Evolutionary conservation across 495 filamentous ascomycete species (phyloP).

Genomic region (Tuber magnatum): DNA sequence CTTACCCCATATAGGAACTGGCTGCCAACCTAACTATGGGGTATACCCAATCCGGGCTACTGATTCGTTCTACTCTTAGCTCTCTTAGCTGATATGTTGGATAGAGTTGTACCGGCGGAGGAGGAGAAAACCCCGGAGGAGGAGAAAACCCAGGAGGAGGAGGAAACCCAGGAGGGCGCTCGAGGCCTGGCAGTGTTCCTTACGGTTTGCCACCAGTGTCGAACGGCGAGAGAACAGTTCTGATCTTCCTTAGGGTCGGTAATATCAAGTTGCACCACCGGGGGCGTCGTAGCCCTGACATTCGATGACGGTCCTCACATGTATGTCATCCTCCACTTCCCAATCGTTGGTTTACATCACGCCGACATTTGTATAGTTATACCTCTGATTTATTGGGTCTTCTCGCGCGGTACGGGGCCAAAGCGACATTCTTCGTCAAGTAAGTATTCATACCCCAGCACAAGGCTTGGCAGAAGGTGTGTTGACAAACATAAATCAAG

Average conservation of each 20-base stretch:
- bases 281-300: slow-evolving; percentile 53
- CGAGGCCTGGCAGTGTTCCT: slow-evolving; percentile 32
- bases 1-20: slow-evolving; percentile 26
- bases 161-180: slow-evolving; percentile 11
- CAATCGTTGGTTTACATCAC: not conserved
- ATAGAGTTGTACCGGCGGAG: slow-evolving; percentile 10
- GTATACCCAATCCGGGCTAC: slow-evolving; percentile 6
- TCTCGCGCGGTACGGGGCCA: slow-evolving; percentile 54
- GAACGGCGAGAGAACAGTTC: not conserved
- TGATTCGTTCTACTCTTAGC: not conserved
- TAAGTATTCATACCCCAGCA: slow-evolving; percentile 9
- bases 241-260: slow-evolving; percentile 35
- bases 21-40: slow-evolving; percentile 37
- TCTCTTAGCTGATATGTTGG: not conserved
- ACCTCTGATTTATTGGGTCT: slow-evolving; percentile 61
- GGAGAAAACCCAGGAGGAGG: not conserved
- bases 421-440: slow-evolving; percentile 68
- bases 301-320: slow-evolving; percentile 40
- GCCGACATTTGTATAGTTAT: slow-evolving; percentile 50
- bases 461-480: not conserved
- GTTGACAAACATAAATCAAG: slow-evolving; percentile 38
- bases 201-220: slow-evolving; percentile 22
- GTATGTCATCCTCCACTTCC: slow-evolving; percentile 4
- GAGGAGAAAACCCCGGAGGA: not conserved
- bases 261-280: slow-evolving; percentile 50